Evolutionary conservation across 2,329 filamentous ascomycete species (phyloP), one percentile per base, ranked within the genome.

Genomic region (Sordariomycetes sp.): DNA sequence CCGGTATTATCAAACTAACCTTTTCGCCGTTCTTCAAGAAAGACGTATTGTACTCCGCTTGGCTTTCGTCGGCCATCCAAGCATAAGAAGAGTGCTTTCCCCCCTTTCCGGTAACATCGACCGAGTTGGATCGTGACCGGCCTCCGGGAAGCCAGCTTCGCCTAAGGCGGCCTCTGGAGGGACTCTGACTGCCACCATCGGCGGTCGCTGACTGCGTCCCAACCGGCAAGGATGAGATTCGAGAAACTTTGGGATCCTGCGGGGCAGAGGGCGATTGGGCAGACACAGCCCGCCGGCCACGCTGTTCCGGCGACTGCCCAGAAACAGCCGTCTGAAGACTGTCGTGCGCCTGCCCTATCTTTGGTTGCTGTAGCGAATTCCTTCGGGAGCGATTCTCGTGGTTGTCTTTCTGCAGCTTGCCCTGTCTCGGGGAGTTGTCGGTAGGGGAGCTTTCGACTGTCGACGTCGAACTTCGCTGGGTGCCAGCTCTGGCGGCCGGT

Each of bases 11-110:
- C 21, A 33, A 29, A 38, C 47, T 42, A 47, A 75, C 71, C 59
- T 70, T 75, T 44, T 79, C 72, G 15, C 65, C 69, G 28, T 67
- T 68, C 16, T 61, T 49, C 34, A 80, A 53, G 21, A 65, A 63
- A 6, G 59, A 49, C 0, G 67, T 58, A 46, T 72, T 77, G 48
- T 80, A 80, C 34, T 79, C 73, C 10, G 62, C 61, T 15, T 59
- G 61, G 28, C 57, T 58, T 33, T 68, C 68, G 7, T 70, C 66
- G 3, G 65, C 58, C 42, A n/a, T n/a, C n/a, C n/a, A n/a, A n/a
- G n/a, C n/a, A n/a, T n/a, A 78, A 56, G 25, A 79, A 59, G 75
- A 75, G 80, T 3, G 73, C 68, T 26, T 14, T 12, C 33, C 41
- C 15, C 33, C 19, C 5, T 40, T 35, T 8, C 25, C 25, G 10